Base-by-base conservation (phyloP, 2,329 filamentous ascomycete species). In the Tolypocladium endophyticum region DNA sequence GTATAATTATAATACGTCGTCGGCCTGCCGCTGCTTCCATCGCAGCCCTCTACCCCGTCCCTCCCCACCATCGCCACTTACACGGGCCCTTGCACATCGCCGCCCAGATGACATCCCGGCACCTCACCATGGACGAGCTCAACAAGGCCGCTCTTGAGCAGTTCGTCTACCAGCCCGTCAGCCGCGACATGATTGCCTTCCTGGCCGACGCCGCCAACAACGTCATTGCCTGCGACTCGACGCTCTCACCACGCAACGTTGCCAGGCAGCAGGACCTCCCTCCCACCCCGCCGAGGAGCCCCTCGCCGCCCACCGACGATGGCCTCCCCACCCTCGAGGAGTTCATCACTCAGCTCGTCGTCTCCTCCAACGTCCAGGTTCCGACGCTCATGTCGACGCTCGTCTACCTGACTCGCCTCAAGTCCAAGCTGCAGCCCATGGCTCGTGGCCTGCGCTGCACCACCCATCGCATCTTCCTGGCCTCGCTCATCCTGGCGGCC, bases 401-500 rank as follows among this genome's bases (percentile, higher is more conserved):
- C 47, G 92, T 97, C 73, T 99, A 97, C 81, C 87, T 99, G 60
- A 85, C 84, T 70, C 86, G 92, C 62, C 84, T 99, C 70, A 89
- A 88, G 76, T 83, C 87, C 57, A 87, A 90, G 67, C 86, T 99
- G 35, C 93, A 95, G 66, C 90, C 93, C 61, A 92, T 96, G 71
- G 93, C 94, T 68, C 96, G 96, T 78, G 94, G 94, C 64, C 90
- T 97, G 77, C 87, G 89, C 68, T 97, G 94, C 81, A 97, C 94
- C 30, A 91, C 93, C 55, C 94, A 99, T 80, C 89, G 94, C 69
- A 97, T 99, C 81, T 97, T 99, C 78, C 84, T 99, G 56, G 93
- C 90, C 50, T 81, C 89, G 20, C 86, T 93, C 65, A 94, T 94
- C 70, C 81, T 88, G 54, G 87, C 94, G 1, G 93, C 94, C 68